A percentile compares a stretch with the other conserved stretches of the same genome.
Evolutionary conservation across 1,284 basidiomycete genomes (phyloP).

Genomic region (Sanguinoderma infundibulare): DNA sequence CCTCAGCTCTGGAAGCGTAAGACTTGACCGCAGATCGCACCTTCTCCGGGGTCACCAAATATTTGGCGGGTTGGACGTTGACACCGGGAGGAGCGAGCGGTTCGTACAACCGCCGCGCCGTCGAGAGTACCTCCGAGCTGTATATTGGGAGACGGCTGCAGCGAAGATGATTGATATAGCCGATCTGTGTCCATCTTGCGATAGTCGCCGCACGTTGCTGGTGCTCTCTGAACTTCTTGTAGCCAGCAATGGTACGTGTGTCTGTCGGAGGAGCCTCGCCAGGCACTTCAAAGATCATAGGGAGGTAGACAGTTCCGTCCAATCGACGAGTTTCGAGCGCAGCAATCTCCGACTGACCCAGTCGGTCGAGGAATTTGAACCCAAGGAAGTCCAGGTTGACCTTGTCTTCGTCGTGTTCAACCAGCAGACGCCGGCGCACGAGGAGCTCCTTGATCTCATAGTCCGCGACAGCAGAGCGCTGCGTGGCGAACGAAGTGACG

Average conservation of each 20-base stretch:
- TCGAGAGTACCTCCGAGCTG: constrained; percentile 61
- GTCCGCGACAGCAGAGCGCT: constrained; percentile 78
- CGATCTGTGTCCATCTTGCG: constrained; percentile 71
- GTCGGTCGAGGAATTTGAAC: constrained; percentile 62
- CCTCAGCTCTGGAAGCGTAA: constrained; percentile 60
- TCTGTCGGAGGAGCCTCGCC: constrained; percentile 73
- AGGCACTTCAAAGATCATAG: constrained; percentile 57
- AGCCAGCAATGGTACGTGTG: constrained; percentile 77
- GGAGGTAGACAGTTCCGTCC: constrained; percentile 75
- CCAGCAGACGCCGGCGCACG: constrained; percentile 72
- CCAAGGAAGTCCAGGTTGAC: constrained; percentile 73
- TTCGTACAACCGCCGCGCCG: constrained; percentile 46
- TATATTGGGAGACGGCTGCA: constrained; percentile 70
- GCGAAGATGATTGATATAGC: constrained; percentile 79
- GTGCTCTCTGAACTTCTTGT: constrained; percentile 62
- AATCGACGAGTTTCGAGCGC: constrained; percentile 60
- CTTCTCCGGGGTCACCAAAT: constrained; percentile 46
- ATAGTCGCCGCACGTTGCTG: constrained; percentile 57
- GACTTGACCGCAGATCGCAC: constrained; percentile 67
- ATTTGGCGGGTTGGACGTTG: constrained; percentile 41
- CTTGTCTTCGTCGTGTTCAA: constrained; percentile 48
- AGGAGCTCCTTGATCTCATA: constrained; percentile 91
- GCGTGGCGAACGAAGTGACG: constrained; percentile 91
- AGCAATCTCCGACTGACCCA: constrained; percentile 56
- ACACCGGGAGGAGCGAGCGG: constrained; percentile 65